phyloP scores from a whole-genome alignment of 331 rosid species.

The Quercus phellos region DNA sequence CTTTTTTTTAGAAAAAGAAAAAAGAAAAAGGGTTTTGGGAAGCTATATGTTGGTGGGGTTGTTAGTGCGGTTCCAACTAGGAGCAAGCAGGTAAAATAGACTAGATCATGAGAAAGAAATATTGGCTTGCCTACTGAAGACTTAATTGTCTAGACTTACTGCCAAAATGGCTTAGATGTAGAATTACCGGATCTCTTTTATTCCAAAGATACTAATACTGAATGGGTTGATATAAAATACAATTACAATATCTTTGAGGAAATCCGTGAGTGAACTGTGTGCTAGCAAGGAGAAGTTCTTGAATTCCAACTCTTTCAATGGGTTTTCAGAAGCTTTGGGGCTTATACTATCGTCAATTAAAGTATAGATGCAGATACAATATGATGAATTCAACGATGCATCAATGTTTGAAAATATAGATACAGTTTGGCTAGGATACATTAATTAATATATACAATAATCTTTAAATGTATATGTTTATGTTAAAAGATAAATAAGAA shows the following conservation, averaged over 20 bases:
- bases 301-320: neutral
- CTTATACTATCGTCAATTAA: neutral
- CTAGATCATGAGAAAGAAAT: too few species aligned
- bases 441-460: neutral
- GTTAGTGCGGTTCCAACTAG: too few species aligned
- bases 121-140: too few species aligned
- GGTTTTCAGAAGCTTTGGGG: neutral
- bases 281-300: neutral
- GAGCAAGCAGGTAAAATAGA: too few species aligned
- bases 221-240: too few species aligned
- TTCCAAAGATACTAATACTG: too few species aligned
- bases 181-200: too few species aligned
- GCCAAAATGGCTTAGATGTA: too few species aligned
- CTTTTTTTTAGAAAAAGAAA: too few species aligned
- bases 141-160: too few species aligned
- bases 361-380: neutral
- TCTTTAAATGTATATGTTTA: neutral
- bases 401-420: neutral
- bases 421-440: neutral
- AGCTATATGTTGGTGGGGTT: too few species aligned
- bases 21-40: too few species aligned
- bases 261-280: neutral
- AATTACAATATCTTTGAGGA: neutral
- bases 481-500: neutral
- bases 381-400: neutral